phyloP scores from a whole-genome alignment of 768 basidiomycete species.

The Pleurotus tuber-regium region DNA sequence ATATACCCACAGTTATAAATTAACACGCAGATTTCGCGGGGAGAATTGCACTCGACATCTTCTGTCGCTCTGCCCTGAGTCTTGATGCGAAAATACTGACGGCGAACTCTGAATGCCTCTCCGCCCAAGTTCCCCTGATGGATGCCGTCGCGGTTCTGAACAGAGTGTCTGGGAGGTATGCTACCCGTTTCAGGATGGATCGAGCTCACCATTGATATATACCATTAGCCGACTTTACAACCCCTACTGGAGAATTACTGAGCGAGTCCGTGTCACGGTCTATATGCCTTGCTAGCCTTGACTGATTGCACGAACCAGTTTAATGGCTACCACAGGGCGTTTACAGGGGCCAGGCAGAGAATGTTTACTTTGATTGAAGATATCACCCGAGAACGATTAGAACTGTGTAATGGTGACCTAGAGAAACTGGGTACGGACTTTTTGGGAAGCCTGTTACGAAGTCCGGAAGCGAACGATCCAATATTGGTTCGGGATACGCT shows the following conservation, averaged over 20 bases:
- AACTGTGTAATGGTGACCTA: neutral
- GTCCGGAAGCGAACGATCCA: neutral
- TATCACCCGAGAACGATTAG: neutral
- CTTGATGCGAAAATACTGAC: neutral
- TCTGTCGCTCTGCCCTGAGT: neutral
- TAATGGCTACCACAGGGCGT: neutral
- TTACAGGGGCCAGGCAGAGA: neutral
- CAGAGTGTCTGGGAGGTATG: neutral
- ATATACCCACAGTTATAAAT: neutral
- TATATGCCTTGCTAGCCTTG: too few relatives aligned
- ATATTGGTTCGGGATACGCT: neutral
- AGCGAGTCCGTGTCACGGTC: neutral
- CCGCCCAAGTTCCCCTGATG: neutral
- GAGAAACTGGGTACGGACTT: neutral
- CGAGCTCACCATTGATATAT: neutral
- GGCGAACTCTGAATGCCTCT: neutral
- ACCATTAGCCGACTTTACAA: neutral
- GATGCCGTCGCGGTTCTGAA: neutral
- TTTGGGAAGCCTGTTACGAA: neutral
- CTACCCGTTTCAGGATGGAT: neutral
- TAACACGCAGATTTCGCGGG: neutral
- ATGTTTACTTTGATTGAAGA: neutral
- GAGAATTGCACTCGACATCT: neutral
- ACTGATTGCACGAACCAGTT: too few relatives aligned
- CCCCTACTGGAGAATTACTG: neutral